Evolutionary conservation across 2,329 filamentous ascomycete species (phyloP).

Genomic region (Emmonsiellopsis sp.): DNA sequence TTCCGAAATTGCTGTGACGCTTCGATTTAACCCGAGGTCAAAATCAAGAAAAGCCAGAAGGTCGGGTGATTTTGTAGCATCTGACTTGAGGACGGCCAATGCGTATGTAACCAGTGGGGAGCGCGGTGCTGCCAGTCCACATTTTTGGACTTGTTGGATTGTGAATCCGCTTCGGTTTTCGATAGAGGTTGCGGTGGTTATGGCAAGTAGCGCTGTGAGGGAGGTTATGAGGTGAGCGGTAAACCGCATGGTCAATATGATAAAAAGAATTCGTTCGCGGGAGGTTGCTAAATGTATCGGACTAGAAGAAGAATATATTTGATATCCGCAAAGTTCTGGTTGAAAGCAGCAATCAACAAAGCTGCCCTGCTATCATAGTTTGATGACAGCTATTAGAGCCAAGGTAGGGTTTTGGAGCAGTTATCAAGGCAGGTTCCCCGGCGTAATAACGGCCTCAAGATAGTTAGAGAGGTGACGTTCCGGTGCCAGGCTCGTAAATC

Average conservation of each 20-base stretch:
- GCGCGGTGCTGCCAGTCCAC: neutral
- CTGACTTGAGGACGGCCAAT: neutral
- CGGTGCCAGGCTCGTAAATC: too few species aligned
- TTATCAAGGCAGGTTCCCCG: too few species aligned
- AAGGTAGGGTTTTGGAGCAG: too few species aligned
- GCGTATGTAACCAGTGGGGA: neutral
- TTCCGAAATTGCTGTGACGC: constrained; percentile 34
- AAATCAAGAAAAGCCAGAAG: neutral
- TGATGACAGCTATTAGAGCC: too few species aligned
- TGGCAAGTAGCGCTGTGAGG: neutral
- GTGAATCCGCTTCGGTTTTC: constrained; percentile 3
- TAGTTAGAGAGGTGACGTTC: too few species aligned
- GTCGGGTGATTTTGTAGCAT: neutral
- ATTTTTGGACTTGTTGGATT: neutral
- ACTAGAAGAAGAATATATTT: neutral
- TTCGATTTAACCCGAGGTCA: neutral
- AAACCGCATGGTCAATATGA: neutral
- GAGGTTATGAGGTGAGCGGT: neutral
- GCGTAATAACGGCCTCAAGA: too few species aligned
- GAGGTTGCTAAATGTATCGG: too few species aligned
- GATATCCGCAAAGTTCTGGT: too few species aligned
- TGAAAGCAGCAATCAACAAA: too few species aligned
- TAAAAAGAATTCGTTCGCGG: too few species aligned
- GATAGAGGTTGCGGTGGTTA: constrained; percentile 5
- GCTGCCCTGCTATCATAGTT: too few species aligned